Conservation (phyloP, 2,329 filamentous ascomycete genomes). For the Botrytis pseudocinerea region DNA sequence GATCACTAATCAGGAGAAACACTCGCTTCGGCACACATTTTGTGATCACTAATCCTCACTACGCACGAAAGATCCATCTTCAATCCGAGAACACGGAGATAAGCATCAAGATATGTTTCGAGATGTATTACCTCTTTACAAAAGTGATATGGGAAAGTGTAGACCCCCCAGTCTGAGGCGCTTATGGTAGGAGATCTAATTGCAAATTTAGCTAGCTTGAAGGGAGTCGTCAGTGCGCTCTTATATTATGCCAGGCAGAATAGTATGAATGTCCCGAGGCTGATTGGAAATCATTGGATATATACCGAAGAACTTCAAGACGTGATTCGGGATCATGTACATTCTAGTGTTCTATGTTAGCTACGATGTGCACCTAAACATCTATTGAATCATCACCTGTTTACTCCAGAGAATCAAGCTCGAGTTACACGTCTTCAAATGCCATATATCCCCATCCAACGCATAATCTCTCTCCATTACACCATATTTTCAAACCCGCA, state of each 20-base stretch:
- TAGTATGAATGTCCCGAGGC: neutral
- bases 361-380: neutral
- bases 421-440: neutral
- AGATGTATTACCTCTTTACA: neutral
- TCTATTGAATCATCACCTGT: neutral
- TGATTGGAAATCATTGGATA: neutral
- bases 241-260: neutral
- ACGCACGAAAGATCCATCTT: neutral
- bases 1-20: slow-evolving; percentile 6
- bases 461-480: neutral
- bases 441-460: neutral
- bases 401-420: neutral
- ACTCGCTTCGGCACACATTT: neutral
- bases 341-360: neutral
- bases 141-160: neutral
- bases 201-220: neutral
- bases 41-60: neutral
- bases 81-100: neutral
- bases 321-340: neutral
- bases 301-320: neutral
- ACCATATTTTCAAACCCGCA: neutral
- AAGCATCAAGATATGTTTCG: neutral
- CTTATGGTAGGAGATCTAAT: neutral
- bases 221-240: neutral
- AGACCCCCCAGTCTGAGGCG: too few relatives aligned